These are phyloP conservation scores for Colletotrichum neosansevieriae DNA, from an alignment of 2,329 filamentous ascomycete genomes.

Conservation along the genomic window DNA sequence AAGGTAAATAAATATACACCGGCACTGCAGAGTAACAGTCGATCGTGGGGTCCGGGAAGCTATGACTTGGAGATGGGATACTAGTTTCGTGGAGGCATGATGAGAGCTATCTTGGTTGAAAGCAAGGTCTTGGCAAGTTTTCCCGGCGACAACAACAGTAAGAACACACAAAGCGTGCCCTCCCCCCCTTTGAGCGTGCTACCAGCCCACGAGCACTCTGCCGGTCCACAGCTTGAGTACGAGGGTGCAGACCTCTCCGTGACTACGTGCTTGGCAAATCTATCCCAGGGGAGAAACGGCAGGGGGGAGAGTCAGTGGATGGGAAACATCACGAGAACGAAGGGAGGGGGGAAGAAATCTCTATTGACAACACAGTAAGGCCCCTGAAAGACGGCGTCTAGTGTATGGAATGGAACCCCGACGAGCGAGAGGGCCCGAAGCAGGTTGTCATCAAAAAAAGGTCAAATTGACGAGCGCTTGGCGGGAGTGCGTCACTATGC, in stretches of 20 bases:
- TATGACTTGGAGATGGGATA: constrained; percentile 21
- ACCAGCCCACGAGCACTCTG: constrained; percentile 11
- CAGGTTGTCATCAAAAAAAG: constrained; percentile 21
- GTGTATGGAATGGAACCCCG: background rate
- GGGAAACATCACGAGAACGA: constrained; percentile 30
- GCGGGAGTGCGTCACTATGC: constrained; percentile 15
- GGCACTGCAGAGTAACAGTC: constrained; percentile 13
- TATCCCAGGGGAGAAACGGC: constrained; percentile 11
- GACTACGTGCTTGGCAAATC: constrained; percentile 25
- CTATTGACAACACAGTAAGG: background rate
- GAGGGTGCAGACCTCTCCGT: constrained; percentile 9
- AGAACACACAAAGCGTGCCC: background rate
- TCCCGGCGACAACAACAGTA: constrained; percentile 7
- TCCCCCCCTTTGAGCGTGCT: background rate
- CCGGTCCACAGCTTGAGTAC: background rate
- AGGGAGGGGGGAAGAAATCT: background rate
- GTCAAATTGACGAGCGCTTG: constrained; percentile 30
- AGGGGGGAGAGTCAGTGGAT: constrained; percentile 18
- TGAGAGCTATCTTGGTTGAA: constrained; percentile 15
- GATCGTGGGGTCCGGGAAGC: constrained; percentile 21
- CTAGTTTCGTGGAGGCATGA: constrained; percentile 32
- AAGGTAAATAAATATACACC: constrained; percentile 28
- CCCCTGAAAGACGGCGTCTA: background rate
- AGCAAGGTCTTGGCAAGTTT: constrained; percentile 31
- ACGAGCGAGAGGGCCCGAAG: constrained; percentile 1